A percentile compares a stretch with the other conserved stretches of the same genome.
These are phyloP conservation scores for Aspergillus cavernicola DNA, from an alignment of 495 filamentous ascomycete species.

Conservation along the genomic window DNA sequence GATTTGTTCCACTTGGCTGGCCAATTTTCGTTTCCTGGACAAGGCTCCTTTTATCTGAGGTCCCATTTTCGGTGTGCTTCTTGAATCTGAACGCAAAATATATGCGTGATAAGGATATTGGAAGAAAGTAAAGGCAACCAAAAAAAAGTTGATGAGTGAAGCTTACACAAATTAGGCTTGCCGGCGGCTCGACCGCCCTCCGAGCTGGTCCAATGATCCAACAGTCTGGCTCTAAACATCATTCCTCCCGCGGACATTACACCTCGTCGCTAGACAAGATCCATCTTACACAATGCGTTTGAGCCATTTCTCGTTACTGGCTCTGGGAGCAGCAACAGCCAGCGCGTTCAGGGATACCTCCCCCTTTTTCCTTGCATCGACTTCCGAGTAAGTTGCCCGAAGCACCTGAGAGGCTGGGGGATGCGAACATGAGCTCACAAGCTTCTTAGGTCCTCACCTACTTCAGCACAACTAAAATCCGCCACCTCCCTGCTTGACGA, in stretches of 20 bases:
- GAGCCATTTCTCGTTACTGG: constrained; percentile 54
- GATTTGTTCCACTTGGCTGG: constrained; percentile 68
- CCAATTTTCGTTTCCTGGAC: constrained; percentile 61
- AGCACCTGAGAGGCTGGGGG: neutral
- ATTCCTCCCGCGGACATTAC: constrained; percentile 12
- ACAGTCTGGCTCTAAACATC: constrained; percentile 21
- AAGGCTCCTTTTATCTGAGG: constrained; percentile 32
- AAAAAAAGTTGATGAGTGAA: constrained; percentile 11
- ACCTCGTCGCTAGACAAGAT: constrained; percentile 12
- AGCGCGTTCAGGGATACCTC: constrained; percentile 80
- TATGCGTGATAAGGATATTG: neutral
- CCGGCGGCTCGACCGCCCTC: constrained; percentile 28
- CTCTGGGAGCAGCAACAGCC: constrained; percentile 56
- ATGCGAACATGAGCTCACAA: constrained; percentile 24
- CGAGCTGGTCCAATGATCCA: constrained; percentile 15
- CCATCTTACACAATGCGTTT: constrained; percentile 54
- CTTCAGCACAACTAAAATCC: constrained; percentile 42
- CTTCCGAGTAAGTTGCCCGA: constrained; percentile 58
- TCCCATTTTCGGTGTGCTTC: constrained; percentile 27
- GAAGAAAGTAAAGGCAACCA: neutral
- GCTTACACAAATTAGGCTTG: neutral
- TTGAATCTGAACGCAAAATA: constrained; percentile 3
- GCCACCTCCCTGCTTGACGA: constrained; percentile 33
- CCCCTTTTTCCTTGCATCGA: constrained; percentile 82
- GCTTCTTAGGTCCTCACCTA: constrained; percentile 39